These are phyloP conservation scores for Botrytis cinerea DNA, from an alignment of 2,329 filamentous ascomycete species.

Conservation along the genomic window DNA sequence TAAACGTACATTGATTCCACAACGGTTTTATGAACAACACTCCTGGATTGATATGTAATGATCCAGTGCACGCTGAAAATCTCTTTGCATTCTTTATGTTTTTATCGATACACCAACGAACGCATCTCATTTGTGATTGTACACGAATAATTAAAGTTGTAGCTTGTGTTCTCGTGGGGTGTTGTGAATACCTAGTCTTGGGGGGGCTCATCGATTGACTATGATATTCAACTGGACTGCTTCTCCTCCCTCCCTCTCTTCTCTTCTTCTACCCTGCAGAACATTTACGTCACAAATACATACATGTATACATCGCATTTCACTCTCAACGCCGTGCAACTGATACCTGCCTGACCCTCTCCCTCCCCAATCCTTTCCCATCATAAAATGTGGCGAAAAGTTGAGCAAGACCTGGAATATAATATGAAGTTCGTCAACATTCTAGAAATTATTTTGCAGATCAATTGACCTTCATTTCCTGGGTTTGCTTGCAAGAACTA, in stretches of 20 bases:
- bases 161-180: not conserved
- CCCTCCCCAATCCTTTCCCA: not conserved
- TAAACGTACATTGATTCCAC: no score
- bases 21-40: not conserved
- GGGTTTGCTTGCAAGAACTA: no score
- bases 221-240: not conserved
- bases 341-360: fast-evolving
- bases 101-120: not conserved
- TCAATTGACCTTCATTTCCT: no score
- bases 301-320: not conserved
- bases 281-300: no score
- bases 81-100: not conserved
- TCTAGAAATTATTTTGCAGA: no score
- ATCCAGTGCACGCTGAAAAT: not conserved
- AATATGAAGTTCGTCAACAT: not conserved
- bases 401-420: not conserved
- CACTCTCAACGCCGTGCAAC: not conserved
- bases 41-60: not conserved
- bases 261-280: no score
- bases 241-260: not conserved
- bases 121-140: not conserved
- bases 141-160: not conserved
- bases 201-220: no score
- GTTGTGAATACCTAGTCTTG: no score
- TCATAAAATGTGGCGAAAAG: not conserved